Conservation (phyloP, 768 basidiomycete genomes). For the Leccinum pellstonianum region DNA sequence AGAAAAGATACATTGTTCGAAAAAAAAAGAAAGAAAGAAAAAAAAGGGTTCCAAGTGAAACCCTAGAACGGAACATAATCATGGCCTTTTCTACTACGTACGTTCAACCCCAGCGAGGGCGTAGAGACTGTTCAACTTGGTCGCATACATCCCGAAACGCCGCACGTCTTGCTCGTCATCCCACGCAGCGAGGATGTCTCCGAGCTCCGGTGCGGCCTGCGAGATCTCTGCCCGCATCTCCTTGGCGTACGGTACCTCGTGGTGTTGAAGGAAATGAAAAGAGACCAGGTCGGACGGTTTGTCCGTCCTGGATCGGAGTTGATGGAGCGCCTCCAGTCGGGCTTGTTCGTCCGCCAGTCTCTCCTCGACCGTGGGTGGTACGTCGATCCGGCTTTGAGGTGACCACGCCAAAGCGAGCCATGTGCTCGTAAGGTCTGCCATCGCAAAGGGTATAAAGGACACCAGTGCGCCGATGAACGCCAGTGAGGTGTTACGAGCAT, state of each 20-base stretch:
- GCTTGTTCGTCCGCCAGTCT: slow-evolving; percentile 39
- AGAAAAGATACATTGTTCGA: neutral
- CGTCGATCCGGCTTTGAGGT: slow-evolving; percentile 19
- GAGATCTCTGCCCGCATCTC: slow-evolving; percentile 15
- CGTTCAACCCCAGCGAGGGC: slow-evolving; percentile 7
- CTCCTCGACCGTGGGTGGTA: slow-evolving; percentile 35
- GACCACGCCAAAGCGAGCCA: slow-evolving; percentile 48
- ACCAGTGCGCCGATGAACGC: slow-evolving; percentile 46
- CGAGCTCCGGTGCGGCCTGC: slow-evolving; percentile 15
- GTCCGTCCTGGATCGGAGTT: slow-evolving; percentile 19
- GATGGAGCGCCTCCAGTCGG: slow-evolving; percentile 30
- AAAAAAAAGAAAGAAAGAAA: too few relatives aligned
- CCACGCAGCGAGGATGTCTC: slow-evolving; percentile 22
- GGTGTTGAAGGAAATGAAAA: slow-evolving; percentile 24
- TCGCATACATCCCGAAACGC: slow-evolving; percentile 27
- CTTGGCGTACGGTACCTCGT: slow-evolving; percentile 27
- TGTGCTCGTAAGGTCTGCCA: slow-evolving; percentile 49
- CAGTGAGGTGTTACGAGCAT: slow-evolving; percentile 45
- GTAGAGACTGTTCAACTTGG: slow-evolving; percentile 30
- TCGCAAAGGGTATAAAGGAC: slow-evolving; percentile 47
- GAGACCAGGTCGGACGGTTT: slow-evolving; percentile 28
- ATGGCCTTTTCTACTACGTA: neutral
- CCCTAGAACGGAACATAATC: neutral
- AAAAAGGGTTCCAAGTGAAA: neutral
- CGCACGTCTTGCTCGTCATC: slow-evolving; percentile 28